These are phyloP conservation scores for Malassezia sp. DNA, from an alignment of 1,284 basidiomycete genomes.

Conservation along the genomic window DNA sequence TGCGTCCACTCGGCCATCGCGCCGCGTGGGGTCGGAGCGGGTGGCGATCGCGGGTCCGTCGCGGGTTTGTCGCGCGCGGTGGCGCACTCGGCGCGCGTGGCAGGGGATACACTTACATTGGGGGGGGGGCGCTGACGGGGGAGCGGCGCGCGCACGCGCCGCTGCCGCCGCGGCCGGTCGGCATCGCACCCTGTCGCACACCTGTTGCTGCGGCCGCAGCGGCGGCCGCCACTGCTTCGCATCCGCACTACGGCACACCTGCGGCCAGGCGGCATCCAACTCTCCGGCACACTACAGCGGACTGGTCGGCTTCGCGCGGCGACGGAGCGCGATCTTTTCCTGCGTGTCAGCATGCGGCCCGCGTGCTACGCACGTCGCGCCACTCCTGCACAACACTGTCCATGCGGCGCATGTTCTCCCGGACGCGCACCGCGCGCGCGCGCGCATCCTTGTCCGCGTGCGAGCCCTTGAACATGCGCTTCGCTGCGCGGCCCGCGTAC, in stretches of 20 bases:
- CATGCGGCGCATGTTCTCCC: constrained; percentile 18
- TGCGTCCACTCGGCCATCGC: constrained; percentile 40
- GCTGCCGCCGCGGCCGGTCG: background rate
- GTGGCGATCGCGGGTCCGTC: no score
- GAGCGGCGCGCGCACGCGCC: background rate
- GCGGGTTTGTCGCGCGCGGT: no score
- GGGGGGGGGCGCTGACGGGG: no score
- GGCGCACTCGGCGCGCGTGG: no score
- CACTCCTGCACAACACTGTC: constrained; percentile 22
- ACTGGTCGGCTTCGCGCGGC: constrained; percentile 10
- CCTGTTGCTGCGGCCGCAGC: no score
- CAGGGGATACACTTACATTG: no score
- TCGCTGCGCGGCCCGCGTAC: constrained; percentile 20
- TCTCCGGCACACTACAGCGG: constrained; percentile 15
- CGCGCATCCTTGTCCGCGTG: constrained; percentile 20
- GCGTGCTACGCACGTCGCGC: constrained; percentile 17
- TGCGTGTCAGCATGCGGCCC: background rate
- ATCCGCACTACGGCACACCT: no score
- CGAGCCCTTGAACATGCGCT: constrained; percentile 28
- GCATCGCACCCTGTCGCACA: background rate
- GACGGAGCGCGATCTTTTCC: constrained; percentile 10
- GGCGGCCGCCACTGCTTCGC: no score
- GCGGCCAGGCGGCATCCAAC: no score
- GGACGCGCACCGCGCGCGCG: constrained; percentile 12
- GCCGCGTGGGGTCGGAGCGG: no score